Conservation (phyloP, 345 rosid genomes). For the Eucalyptus erythrocorys region DNA sequence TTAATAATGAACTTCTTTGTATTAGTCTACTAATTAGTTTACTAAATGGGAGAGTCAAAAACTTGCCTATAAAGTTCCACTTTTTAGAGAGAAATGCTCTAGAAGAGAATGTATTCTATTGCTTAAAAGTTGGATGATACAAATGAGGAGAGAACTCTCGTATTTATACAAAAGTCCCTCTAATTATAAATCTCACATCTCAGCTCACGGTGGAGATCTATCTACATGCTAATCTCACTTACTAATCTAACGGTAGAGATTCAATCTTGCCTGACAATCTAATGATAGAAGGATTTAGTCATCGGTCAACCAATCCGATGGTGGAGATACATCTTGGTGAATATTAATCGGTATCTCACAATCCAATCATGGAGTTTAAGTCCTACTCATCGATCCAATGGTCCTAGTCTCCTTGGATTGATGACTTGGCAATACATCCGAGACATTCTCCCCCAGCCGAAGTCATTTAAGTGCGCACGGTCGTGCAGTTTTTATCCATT, state of each 20-base stretch:
- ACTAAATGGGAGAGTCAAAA: no score
- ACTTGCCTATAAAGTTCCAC: no score
- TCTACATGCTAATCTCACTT: not conserved
- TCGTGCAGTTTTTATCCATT: not conserved
- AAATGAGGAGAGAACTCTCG: not conserved
- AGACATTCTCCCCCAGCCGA: not conserved
- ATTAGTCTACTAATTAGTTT: no score
- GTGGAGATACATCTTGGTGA: not conserved
- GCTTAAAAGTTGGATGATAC: not conserved
- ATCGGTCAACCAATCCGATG: not conserved
- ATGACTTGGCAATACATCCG: not conserved
- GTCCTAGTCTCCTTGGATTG: not conserved
- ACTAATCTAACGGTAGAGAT: not conserved
- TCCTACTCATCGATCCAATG: not conserved
- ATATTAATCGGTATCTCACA: not conserved
- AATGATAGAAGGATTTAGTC: not conserved
- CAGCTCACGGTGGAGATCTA: not conserved
- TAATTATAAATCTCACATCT: not conserved
- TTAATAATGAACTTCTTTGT: no score
- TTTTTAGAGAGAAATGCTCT: not conserved
- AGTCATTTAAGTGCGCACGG: not conserved
- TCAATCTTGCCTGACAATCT: not conserved
- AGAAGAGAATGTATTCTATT: not conserved
- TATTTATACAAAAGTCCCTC: not conserved
- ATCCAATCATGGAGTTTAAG: not conserved